Evolutionary conservation across 208 protist species (phyloP).

Genomic region (Herpetomonas samuelpessoai): DNA sequence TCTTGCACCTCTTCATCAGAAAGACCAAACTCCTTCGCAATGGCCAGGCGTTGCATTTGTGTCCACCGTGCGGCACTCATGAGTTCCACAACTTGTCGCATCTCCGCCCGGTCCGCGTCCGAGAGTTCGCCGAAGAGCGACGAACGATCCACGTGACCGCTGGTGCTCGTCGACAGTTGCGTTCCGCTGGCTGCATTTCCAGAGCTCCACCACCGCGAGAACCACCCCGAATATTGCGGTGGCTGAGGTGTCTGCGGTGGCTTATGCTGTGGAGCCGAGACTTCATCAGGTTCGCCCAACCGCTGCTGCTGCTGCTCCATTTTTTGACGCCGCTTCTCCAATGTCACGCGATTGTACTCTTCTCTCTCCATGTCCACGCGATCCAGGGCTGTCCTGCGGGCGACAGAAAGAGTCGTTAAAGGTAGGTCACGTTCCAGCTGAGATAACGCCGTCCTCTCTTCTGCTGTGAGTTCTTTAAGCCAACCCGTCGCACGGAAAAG

Average conservation of each 20-base stretch:
- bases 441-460: slow-evolving; percentile 27
- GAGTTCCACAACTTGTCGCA: slow-evolving; percentile 53
- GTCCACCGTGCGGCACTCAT: slow-evolving; percentile 56
- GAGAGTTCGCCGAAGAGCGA: slow-evolving; percentile 5
- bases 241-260: no score
- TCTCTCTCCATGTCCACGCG: slow-evolving; percentile 24
- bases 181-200: no score
- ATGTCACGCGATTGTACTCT: slow-evolving; percentile 15
- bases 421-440: slow-evolving; percentile 54
- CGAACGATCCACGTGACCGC: background rate
- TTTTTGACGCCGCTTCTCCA: background rate
- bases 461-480: slow-evolving; percentile 30
- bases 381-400: slow-evolving; percentile 38
- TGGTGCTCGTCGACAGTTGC: no score
- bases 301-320: background rate
- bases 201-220: background rate
- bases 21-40: slow-evolving; percentile 69
- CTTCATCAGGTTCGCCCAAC: background rate
- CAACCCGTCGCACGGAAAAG: slow-evolving; percentile 24
- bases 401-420: slow-evolving; percentile 55
- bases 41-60: slow-evolving; percentile 48
- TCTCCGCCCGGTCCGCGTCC: slow-evolving; percentile 34
- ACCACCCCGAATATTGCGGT: background rate
- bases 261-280: background rate
- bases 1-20: slow-evolving; percentile 39